Percentiles rank a stretch among this genome's conserved stretches.
phyloP scores from a whole-genome alignment of 2,329 filamentous ascomycete genomes.

The Verticillium albo-atrum region DNA sequence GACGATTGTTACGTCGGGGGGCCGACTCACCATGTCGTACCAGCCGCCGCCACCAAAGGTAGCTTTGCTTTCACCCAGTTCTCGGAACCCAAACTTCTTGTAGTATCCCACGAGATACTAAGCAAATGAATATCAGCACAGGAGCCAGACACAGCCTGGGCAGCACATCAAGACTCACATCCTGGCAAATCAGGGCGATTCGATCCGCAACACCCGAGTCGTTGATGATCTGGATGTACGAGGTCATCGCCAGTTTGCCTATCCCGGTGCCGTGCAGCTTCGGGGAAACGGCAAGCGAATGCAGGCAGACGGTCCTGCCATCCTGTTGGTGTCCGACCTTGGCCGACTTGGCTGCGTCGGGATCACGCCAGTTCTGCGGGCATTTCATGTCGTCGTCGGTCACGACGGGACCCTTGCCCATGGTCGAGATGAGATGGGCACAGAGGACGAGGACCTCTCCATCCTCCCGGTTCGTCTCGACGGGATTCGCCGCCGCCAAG shows the following conservation, averaged over 20 bases:
- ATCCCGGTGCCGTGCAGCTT: slow-evolving; percentile 70
- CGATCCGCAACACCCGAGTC: slow-evolving; percentile 65
- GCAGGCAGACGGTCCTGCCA: slow-evolving; percentile 73
- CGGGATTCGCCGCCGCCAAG: slow-evolving; percentile 45
- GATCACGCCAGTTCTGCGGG: slow-evolving; percentile 61
- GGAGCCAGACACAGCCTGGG: not conserved
- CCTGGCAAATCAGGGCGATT: slow-evolving; percentile 72
- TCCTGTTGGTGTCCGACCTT: slow-evolving; percentile 65
- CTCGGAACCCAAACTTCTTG: slow-evolving; percentile 67
- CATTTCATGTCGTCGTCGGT: slow-evolving; percentile 74
- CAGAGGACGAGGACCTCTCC: slow-evolving; percentile 60
- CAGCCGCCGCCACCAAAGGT: slow-evolving; percentile 76
- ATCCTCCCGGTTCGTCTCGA: slow-evolving; percentile 56
- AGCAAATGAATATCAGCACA: not conserved
- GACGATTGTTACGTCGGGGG: not conserved
- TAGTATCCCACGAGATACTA: slow-evolving; percentile 71
- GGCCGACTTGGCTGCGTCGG: slow-evolving; percentile 21
- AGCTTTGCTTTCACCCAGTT: slow-evolving; percentile 63
- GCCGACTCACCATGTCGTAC: slow-evolving; percentile 67
- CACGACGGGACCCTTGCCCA: slow-evolving; percentile 57
- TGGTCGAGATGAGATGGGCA: slow-evolving; percentile 74
- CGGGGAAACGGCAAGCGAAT: slow-evolving; percentile 77
- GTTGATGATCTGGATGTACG: slow-evolving; percentile 74
- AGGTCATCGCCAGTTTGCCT: slow-evolving; percentile 67
- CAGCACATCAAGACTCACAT: slow-evolving; percentile 37